Evolutionary conservation across 1,284 basidiomycete genomes (phyloP).

Genomic region (Ceratobasidium sp.): DNA sequence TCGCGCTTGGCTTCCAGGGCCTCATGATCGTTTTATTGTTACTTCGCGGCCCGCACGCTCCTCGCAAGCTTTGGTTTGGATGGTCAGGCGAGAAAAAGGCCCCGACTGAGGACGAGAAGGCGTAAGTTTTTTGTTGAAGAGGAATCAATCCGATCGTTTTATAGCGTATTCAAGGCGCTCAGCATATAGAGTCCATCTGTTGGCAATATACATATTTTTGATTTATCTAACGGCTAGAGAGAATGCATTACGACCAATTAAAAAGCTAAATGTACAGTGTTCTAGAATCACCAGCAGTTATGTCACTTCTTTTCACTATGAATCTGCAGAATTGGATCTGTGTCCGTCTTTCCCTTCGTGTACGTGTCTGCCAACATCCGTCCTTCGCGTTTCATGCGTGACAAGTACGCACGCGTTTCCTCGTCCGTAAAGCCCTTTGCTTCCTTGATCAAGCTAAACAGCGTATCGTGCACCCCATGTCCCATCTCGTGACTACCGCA

Average conservation of each 20-base stretch:
- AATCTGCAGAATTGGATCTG: slow-evolving; percentile 11
- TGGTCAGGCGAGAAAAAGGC: slow-evolving; percentile 46
- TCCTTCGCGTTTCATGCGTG: slow-evolving; percentile 6
- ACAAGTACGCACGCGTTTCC: slow-evolving; percentile 5
- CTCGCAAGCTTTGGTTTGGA: slow-evolving; percentile 63
- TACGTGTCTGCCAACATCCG: slow-evolving; percentile 20
- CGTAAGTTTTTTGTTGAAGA: no score
- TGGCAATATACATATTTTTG: no score
- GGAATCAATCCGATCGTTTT: no score
- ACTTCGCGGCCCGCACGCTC: slow-evolving; percentile 63
- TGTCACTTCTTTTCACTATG: neutral
- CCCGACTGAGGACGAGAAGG: no score
- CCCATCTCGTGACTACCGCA: slow-evolving; percentile 22
- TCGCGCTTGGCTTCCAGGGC: slow-evolving; percentile 60
- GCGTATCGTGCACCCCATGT: slow-evolving; percentile 13
- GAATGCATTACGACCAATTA: no score
- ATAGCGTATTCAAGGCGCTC: no score
- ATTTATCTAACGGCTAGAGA: neutral
- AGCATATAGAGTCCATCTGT: no score
- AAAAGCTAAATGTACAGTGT: neutral
- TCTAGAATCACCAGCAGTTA: neutral
- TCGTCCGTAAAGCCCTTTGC: slow-evolving; percentile 6
- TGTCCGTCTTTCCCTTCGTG: slow-evolving; percentile 27
- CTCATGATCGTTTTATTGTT: slow-evolving; percentile 57
- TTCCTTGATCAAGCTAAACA: slow-evolving; percentile 6